Evolutionary conservation across 2,329 filamentous ascomycete genomes (phyloP), one percentile per base, ranked within the genome.

Genomic region (Raffaelea albimanens): DNA sequence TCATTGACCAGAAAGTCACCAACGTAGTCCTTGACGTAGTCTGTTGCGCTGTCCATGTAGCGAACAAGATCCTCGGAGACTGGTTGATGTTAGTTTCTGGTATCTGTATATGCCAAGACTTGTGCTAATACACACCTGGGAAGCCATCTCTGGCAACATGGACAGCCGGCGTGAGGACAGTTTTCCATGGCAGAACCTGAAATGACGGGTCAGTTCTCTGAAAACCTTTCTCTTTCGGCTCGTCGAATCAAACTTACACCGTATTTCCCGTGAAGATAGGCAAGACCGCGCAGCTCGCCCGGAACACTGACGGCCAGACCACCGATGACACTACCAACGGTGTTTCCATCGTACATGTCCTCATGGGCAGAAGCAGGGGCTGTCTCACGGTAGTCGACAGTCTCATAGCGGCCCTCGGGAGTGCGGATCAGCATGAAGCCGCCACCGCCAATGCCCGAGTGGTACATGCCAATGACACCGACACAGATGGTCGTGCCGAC

Each of bases 311-410:
- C 78, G 2, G 86, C 83, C 29, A 95, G 66, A 0, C 88, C 89
- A 3, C 87, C 85, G 23, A 69, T 70, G 1, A 91, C 69, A 47
- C 86, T 89, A 2, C 75, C 80, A 2, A 72, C 63, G 1, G 75
- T 70, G 53, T 93, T 83, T 47, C 80, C 80, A 49, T 78, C 73
- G 63, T 84, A 97, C 91, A 97, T 97, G 58, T 94, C 79, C 63
- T 89, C 73, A 54, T 75, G 82, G 0, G 89, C 86, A 0, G 87
- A 85, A 0, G 83, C 85, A 1, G 91, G 91, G 0, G 91, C 91
- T 0, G 84, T 80, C 63, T 97, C 91, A 42, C 91, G 76, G 60
- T 95, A 97, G 65, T 97, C 91, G 55, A 97, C 81, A 50, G 83
- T 82, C 59, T 95, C 88, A 60, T 90, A 94, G 18, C 71, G 70